Percentiles rank a stretch among this genome's conserved stretches.
phyloP scores from a whole-genome alignment of 2,329 filamentous ascomycete genomes.

The Aquanectria penicillioides region DNA sequence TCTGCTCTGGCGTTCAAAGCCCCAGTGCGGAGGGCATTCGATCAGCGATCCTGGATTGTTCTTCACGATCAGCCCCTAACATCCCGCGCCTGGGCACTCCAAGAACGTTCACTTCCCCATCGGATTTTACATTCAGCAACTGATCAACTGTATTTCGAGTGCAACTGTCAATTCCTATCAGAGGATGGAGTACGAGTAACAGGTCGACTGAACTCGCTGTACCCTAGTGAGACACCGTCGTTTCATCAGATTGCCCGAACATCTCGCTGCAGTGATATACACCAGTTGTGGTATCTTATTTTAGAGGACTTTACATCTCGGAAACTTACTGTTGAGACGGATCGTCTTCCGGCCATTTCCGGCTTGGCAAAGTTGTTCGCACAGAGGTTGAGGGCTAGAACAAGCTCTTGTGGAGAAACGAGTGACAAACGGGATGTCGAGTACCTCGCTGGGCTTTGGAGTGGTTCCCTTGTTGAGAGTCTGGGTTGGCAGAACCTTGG shows the following conservation, averaged over 20 bases:
- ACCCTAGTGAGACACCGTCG: not conserved
- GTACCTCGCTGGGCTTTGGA: slow-evolving; percentile 14
- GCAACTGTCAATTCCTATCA: slow-evolving; percentile 16
- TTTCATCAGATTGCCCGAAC: not conserved
- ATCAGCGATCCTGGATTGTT: not conserved
- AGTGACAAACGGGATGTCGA: not conserved
- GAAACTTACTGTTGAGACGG: not conserved
- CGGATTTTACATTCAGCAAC: slow-evolving; percentile 16
- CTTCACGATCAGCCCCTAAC: slow-evolving; percentile 4
- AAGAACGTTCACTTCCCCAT: slow-evolving; percentile 22
- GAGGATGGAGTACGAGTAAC: slow-evolving; percentile 13
- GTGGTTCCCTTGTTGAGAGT: not conserved
- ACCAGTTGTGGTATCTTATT: slow-evolving; percentile 11
- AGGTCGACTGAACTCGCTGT: slow-evolving; percentile 14
- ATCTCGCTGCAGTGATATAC: not conserved
- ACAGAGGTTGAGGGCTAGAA: not conserved
- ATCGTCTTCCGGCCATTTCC: slow-evolving; percentile 4
- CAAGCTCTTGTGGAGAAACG: too few species aligned
- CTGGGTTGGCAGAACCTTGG: not conserved
- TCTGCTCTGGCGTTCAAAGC: not conserved
- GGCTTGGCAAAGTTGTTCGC: not conserved
- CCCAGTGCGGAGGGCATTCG: not conserved
- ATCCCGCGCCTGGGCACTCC: slow-evolving; percentile 17
- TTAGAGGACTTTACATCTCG: not conserved
- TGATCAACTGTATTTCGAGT: slow-evolving; percentile 22